phyloP scores from a whole-genome alignment of 2,329 filamentous ascomycete species.

The Colletotrichum viniferum region DNA sequence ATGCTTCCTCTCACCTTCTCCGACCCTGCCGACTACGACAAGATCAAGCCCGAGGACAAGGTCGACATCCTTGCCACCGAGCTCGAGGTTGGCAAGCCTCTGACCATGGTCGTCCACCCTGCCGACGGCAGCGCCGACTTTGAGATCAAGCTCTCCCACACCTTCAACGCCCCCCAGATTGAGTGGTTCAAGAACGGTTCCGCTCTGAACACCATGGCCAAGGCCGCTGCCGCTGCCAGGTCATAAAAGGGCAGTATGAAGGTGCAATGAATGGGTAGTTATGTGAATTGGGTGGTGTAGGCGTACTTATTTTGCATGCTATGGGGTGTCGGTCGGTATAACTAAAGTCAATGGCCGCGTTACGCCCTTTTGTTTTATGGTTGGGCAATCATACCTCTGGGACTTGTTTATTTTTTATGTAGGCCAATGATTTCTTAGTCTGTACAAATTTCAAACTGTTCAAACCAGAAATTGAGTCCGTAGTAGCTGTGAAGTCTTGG shows the following conservation, averaged over 20 bases:
- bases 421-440: constrained; percentile 26
- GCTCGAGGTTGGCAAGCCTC: constrained; percentile 88
- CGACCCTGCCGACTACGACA: constrained; percentile 96
- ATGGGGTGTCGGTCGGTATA: constrained; percentile 17
- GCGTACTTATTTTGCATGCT: constrained; percentile 30
- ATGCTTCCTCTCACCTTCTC: constrained; percentile 98
- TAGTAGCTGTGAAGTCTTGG: not conserved
- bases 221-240: constrained; percentile 45
- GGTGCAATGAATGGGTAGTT: constrained; percentile 1
- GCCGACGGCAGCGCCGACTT: constrained; percentile 74
- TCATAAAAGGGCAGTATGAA: constrained; percentile 30
- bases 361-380: constrained; percentile 14
- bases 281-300: constrained; percentile 29
- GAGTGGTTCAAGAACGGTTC: constrained; percentile 99
- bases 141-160: constrained; percentile 87
- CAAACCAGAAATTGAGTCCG: not conserved
- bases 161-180: constrained; percentile 97
- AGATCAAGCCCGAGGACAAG: constrained; percentile 91
- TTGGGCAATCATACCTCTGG: constrained; percentile 19
- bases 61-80: constrained; percentile 88
- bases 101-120: constrained; percentile 91
- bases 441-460: constrained; percentile 38
- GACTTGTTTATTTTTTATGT: constrained; percentile 27
- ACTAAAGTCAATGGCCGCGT: constrained; percentile 13
- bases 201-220: constrained; percentile 98